Percentiles rank a stretch among this genome's conserved stretches.
Conservation (phyloP, 2,329 filamentous ascomycete species). For the Phoma herbarum region DNA sequence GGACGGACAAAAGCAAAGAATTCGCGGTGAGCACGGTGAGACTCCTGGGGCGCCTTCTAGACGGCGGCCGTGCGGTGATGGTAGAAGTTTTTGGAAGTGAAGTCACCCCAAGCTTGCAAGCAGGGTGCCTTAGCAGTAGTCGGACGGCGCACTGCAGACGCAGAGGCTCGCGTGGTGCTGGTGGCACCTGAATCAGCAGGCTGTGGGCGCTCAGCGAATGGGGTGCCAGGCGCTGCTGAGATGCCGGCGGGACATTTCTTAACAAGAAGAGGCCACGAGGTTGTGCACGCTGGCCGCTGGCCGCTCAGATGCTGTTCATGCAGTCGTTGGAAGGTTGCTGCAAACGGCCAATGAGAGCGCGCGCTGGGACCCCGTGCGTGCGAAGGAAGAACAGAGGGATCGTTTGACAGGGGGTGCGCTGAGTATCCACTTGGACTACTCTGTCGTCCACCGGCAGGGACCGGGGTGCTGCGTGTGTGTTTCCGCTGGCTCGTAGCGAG, state of each 20-base stretch:
- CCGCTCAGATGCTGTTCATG: constrained; percentile 42
- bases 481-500: constrained; percentile 20
- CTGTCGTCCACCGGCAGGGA: constrained; percentile 7
- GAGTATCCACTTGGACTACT: not conserved
- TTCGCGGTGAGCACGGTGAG: constrained; percentile 31
- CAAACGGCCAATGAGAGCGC: constrained; percentile 36
- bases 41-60: constrained; percentile 30
- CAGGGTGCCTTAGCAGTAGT: constrained; percentile 28
- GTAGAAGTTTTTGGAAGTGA: constrained; percentile 41
- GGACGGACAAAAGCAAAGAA: constrained; percentile 38
- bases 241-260: constrained; percentile 34
- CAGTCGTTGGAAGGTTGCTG: constrained; percentile 25
- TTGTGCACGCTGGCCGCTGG: constrained; percentile 42
- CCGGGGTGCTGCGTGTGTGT: constrained; percentile 4
- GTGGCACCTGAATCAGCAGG: constrained; percentile 36
- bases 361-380: constrained; percentile 14
- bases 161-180: constrained; percentile 38
- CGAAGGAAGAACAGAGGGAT: constrained; percentile 2
- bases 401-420: constrained; percentile 4
- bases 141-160: constrained; percentile 29
- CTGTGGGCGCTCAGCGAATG: constrained; percentile 35
- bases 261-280: constrained; percentile 44
- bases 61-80: constrained; percentile 41
- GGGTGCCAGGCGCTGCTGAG: constrained; percentile 35
- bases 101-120: constrained; percentile 36